Base-by-base conservation (phyloP, 2,329 filamentous ascomycete species). In the Nemania sp. region DNA sequence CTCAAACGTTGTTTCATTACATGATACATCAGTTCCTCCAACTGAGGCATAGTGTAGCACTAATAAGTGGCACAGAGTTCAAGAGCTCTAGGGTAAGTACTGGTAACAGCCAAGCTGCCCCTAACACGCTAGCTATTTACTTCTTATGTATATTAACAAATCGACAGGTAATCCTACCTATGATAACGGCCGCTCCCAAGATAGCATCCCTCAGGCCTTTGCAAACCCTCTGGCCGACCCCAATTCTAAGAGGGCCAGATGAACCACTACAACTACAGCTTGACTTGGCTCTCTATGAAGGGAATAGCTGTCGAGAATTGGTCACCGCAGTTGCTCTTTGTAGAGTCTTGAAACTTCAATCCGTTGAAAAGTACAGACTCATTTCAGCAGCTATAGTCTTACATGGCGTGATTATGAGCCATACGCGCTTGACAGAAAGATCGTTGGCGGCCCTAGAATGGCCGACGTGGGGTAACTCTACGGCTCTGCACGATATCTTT, bases 41-140 rank as follows among this genome's bases (percentile, higher is more conserved):
- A 26, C 18, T 64, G 15, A 59, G 60, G 26, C 64, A 65, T 49
- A 67, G 71, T 22, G 66, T 73, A 11, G 69, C 55, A 1, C 38
- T 73, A 11, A 68, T 71, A 47, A 15, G 56, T 7, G 56, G 53
- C 24, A 63, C 65, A 22, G 65, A 67, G n/a, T 70, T 73, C 55
- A 67, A 57, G 38, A 73, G 69, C 55, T 73, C 71, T 6, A 70
- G 69, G 26, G 71, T 73, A 67, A 2, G 69, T 65, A 20, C 20
- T 41, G 7, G 52, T 29, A 13, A 56, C 29, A 35, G 22, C 22
- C 13, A 1, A 58, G 15, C 27, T 3, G 4, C 10, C 20, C 13
- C 4, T 26, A 15, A n/a, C 15, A n/a, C n/a, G n/a, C 7, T n/a
- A 45, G 41, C n/a, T 45, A 45, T 45, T 45, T 11, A 18, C 41